These are phyloP conservation scores for Cryptococcus wingfieldii DNA, from an alignment of 1,284 basidiomycete species.

Conservation along the genomic window DNA sequence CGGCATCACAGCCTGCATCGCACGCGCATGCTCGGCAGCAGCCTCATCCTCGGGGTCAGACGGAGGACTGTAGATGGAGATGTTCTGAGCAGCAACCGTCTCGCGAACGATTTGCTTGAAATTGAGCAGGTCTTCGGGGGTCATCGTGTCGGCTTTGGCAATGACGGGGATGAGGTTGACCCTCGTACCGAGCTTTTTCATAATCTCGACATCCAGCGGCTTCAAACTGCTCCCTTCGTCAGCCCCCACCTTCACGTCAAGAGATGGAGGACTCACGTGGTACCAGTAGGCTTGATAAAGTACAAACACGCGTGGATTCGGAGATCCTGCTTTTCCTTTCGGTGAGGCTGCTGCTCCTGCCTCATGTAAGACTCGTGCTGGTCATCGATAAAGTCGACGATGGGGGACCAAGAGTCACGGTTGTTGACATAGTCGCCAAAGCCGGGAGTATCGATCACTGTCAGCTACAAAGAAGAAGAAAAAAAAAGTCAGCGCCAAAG, in stretches of 20 bases:
- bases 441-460: slow-evolving; percentile 84
- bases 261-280: slow-evolving; percentile 63
- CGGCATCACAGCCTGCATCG: slow-evolving; percentile 81
- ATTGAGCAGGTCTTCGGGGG: slow-evolving; percentile 79
- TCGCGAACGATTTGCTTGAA: slow-evolving; percentile 97
- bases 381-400: slow-evolving; percentile 99
- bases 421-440: slow-evolving; percentile 99
- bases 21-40: slow-evolving; percentile 81
- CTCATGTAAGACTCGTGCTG: slow-evolving; percentile 99
- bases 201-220: slow-evolving; percentile 97
- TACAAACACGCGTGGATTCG: slow-evolving; percentile 96
- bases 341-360: slow-evolving; percentile 96
- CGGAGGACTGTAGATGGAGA: slow-evolving; percentile 91
- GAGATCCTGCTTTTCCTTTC: slow-evolving; percentile 88
- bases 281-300: slow-evolving; percentile 94
- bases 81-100: slow-evolving; percentile 83
- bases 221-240: slow-evolving; percentile 64
- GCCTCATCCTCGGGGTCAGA: slow-evolving; percentile 86
- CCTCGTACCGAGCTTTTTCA: slow-evolving; percentile 93
- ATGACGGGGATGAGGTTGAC: slow-evolving; percentile 98
- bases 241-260: background rate
- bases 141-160: slow-evolving; percentile 94
- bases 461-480: slow-evolving; percentile 55
- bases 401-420: slow-evolving; percentile 95
- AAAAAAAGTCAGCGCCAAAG: background rate